Evolutionary conservation across 306 rosid genomes (phyloP).

Genomic region (Trifolium fragiferum): DNA sequence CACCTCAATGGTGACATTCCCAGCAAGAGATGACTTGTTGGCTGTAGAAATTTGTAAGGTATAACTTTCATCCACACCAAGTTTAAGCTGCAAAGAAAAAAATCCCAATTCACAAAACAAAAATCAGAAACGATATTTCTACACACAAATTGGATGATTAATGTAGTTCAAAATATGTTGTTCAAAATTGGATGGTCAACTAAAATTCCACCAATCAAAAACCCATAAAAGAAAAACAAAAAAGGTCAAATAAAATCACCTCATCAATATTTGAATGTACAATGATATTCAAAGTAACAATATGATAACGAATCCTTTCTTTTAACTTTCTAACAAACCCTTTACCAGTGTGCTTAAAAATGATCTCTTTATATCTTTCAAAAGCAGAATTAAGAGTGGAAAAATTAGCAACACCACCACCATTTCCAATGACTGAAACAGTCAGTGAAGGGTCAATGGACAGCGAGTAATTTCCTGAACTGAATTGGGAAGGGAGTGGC

Average conservation of each 20-base stretch:
- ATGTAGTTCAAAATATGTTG: not conserved
- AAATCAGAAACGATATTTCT: no score
- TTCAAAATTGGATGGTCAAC: not conserved
- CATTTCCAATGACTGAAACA: slow-evolving; percentile 54
- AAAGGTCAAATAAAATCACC: slow-evolving; percentile 52
- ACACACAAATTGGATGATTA: not conserved
- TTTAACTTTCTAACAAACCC: slow-evolving; percentile 44
- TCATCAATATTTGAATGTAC: slow-evolving; percentile 65
- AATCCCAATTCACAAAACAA: not conserved
- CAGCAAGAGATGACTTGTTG: slow-evolving; percentile 54
- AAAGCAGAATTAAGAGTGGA: slow-evolving; percentile 58
- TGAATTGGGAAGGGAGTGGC: slow-evolving; percentile 79
- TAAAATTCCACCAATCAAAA: not conserved
- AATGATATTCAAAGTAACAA: slow-evolving; percentile 56
- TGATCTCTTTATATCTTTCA: slow-evolving; percentile 71
- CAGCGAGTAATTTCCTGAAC: slow-evolving; percentile 62
- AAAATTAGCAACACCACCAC: no score
- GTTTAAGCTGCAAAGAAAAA: slow-evolving; percentile 69
- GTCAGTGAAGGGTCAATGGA: slow-evolving; percentile 77
- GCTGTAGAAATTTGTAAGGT: slow-evolving; percentile 60
- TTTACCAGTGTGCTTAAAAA: slow-evolving; percentile 58
- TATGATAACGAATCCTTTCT: slow-evolving; percentile 51
- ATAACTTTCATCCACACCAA: slow-evolving; percentile 95
- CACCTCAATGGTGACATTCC: slow-evolving; percentile 71
- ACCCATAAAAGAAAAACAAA: not conserved